Evolutionary conservation across 2,329 filamentous ascomycete genomes (phyloP).

Genomic region (Colletotrichum noveboracense): DNA sequence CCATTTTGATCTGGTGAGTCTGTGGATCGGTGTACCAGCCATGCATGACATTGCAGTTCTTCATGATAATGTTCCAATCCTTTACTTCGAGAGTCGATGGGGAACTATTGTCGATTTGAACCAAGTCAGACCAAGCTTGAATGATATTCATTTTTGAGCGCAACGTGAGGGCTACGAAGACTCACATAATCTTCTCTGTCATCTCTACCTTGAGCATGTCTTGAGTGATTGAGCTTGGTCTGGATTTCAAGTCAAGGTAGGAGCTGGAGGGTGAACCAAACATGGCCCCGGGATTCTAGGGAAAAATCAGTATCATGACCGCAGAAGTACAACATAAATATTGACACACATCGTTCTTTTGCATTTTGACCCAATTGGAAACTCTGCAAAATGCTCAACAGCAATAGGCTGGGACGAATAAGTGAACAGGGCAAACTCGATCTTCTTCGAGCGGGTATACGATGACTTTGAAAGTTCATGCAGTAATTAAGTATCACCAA

Average conservation of each 20-base stretch:
- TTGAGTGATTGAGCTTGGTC: not conserved
- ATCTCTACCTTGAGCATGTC: not conserved
- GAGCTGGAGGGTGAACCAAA: not conserved
- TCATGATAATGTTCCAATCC: not conserved
- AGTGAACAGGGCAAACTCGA: not conserved
- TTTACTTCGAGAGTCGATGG: not conserved
- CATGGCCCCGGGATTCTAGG: not conserved
- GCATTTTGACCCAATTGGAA: not conserved
- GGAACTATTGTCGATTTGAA: not conserved
- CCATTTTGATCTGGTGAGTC: not conserved
- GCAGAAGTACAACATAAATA: not conserved
- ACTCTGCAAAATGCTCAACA: not conserved
- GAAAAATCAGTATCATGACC: rapidly evolving
- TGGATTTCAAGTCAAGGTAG: not conserved
- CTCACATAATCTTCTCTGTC: not conserved
- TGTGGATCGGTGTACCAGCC: not conserved
- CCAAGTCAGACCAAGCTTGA: rapidly evolving
- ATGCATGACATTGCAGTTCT: conserved; percentile 4
- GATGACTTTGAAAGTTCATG: not conserved
- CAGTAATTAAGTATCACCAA: not conserved
- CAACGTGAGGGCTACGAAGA: not conserved
- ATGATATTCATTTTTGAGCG: not conserved
- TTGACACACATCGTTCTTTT: not conserved
- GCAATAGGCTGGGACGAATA: not conserved
- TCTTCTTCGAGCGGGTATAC: not conserved